Evolutionary conservation across 768 basidiomycete species (phyloP).

Genomic region (Asterophora lycoperdoides): DNA sequence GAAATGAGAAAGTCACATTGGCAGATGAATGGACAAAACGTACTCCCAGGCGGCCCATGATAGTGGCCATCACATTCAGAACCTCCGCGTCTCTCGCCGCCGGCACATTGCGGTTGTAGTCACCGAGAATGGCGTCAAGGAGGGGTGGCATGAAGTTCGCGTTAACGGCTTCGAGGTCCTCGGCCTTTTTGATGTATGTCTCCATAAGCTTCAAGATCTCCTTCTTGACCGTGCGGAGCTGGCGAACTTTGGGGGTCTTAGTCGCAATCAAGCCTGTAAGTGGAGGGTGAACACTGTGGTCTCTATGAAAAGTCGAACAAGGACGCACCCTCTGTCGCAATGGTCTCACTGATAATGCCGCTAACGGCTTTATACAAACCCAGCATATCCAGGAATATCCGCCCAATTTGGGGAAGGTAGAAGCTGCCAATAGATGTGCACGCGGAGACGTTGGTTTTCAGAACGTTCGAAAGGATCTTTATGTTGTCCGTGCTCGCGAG

Average conservation of each 20-base stretch:
- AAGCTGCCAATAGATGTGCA: slow-evolving; percentile 96
- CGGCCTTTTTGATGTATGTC: slow-evolving; percentile 95
- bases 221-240: slow-evolving; percentile 95
- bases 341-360: slow-evolving; percentile 90
- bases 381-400: slow-evolving; percentile 96
- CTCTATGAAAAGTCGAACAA: background rate
- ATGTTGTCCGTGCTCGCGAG: slow-evolving; percentile 89
- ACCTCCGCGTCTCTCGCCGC: slow-evolving; percentile 95
- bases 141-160: slow-evolving; percentile 89
- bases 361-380: slow-evolving; percentile 97
- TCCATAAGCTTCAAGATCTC: slow-evolving; percentile 97
- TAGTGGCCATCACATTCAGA: slow-evolving; percentile 94
- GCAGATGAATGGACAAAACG: slow-evolving; percentile 25
- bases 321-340: slow-evolving; percentile 72
- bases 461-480: slow-evolving; percentile 92
- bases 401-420: slow-evolving; percentile 94
- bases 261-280: slow-evolving; percentile 79
- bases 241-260: slow-evolving; percentile 94
- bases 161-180: slow-evolving; percentile 93
- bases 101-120: slow-evolving; percentile 93
- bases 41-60: slow-evolving; percentile 84
- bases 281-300: background rate
- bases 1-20: slow-evolving; percentile 1
- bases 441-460: slow-evolving; percentile 98
- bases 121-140: slow-evolving; percentile 95